Conservation (phyloP, 2,329 filamentous ascomycete genomes). For the Mycosphaerella sp. region DNA sequence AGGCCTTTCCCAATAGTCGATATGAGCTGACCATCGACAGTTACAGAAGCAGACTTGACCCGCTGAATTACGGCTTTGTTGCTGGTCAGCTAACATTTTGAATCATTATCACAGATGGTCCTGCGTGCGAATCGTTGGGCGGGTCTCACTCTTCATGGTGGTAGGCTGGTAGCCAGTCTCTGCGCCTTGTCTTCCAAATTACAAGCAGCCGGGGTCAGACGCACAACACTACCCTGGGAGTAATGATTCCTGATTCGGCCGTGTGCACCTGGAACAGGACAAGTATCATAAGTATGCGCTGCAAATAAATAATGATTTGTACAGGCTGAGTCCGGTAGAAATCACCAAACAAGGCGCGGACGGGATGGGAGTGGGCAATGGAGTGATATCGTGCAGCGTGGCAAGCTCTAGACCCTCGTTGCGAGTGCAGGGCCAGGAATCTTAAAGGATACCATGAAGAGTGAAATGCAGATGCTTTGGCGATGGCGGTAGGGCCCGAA, state of each 20-base stretch:
- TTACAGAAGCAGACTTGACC: conserved; percentile 91
- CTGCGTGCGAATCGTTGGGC: conserved; percentile 3
- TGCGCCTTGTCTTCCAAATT: conserved; percentile 4
- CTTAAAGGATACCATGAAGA: not conserved
- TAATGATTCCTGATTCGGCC: not conserved
- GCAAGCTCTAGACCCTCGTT: not conserved
- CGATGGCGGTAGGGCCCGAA: too few relatives aligned
- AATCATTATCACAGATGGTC: conserved; percentile 5
- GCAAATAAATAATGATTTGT: not conserved
- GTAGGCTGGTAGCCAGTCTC: conserved; percentile 5
- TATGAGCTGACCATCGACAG: conserved; percentile 82
- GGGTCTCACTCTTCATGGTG: conserved; percentile 39
- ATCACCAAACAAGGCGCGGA: not conserved
- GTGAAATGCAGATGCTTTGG: conserved; percentile 1
- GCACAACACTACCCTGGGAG: conserved; percentile 1
- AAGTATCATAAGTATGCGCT: not conserved
- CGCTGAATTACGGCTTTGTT: conserved; percentile 77
- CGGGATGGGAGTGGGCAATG: too few relatives aligned
- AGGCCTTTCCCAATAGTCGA: conserved; percentile 88
- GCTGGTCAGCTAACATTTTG: conserved; percentile 23
- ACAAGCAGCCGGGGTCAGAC: conserved; percentile 4
- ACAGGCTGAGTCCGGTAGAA: not conserved
- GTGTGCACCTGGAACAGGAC: not conserved
- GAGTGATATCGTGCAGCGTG: conserved; percentile 7
- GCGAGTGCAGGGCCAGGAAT: too few relatives aligned